Base-by-base conservation (phyloP, 2,329 filamentous ascomycete species). In the Colletotrichum siamense region DNA sequence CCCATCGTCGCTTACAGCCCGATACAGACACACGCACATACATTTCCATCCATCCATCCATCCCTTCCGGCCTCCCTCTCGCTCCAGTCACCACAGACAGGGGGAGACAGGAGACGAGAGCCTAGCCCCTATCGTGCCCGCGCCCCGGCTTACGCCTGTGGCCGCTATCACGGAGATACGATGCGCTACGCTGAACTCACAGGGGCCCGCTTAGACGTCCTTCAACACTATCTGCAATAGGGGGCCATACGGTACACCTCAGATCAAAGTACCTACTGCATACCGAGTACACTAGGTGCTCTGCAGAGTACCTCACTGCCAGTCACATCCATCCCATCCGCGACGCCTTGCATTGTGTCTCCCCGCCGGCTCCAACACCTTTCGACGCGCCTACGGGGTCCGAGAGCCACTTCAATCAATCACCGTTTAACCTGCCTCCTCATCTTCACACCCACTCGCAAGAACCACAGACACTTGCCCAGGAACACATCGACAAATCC, bases 401-500 rank as follows among this genome's bases (percentile, higher is more conserved):
- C 55, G 71, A 36, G 71, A 69, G 55, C 71, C 22, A 10, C 28
- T 61, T 8, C 55, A 57, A 24, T 34, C 52, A 36, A 36, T 68
- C 36, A 62, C 10, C 24, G 16, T 16, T 39, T 8, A 34, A 22
- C 44, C 44, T 52, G 68, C 12, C 36, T 26, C n/a, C 9, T 22
- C 24, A 32, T 30, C 24, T 24, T 57, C 71, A 55, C 55, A 57
- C 65, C 30, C 36, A 55, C 57, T 57, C 66, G 28, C 15, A 22
- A 66, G 44, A 66, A 36, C 55, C 55, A 44, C 30, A 63, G 30
- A 57, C 59, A 57, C 57, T 64, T 44, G 30, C 24, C 44, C 66
- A 64, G 59, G 59, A 73, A 73, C 71, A 49, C 71, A 70, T 59
- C 57, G 57, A 61, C 26, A 71, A 49, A n/a, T 65, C 72, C 67